Conservation (phyloP, 192 early-diverging fungal species). For the Coemansia sp. region DNA sequence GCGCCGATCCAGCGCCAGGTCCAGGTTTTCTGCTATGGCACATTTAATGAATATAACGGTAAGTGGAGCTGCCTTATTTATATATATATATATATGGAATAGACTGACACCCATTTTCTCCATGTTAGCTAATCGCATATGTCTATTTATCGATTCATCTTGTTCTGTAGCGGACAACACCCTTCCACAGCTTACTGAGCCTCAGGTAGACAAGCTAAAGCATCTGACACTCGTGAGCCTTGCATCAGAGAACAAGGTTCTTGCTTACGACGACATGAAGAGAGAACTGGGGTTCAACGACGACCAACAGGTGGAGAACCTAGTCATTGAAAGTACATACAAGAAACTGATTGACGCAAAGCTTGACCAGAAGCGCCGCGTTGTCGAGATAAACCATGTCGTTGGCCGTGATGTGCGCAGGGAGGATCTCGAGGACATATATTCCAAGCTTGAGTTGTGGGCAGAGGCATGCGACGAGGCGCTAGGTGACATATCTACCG, state of each 20-base stretch:
- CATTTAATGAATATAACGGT: constrained; percentile 34
- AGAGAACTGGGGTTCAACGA: constrained; percentile 27
- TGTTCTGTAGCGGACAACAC: constrained; percentile 5
- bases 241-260: constrained; percentile 27
- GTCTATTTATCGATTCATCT: neutral
- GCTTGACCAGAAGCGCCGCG: constrained; percentile 46
- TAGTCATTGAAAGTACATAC: constrained; percentile 49
- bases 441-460: constrained; percentile 29
- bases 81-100: neutral
- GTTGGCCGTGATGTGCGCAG: constrained; percentile 44
- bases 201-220: constrained; percentile 42
- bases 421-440: constrained; percentile 34
- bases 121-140: neutral
- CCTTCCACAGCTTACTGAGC: constrained; percentile 27
- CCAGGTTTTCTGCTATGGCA: constrained; percentile 39
- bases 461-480: constrained; percentile 28
- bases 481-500: constrained; percentile 11
- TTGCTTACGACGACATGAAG: constrained; percentile 34
- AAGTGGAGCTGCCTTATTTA: neutral
- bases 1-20: constrained; percentile 27
- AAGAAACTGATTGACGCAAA: constrained; percentile 39
- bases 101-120: no score
- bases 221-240: constrained; percentile 37
- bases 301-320: constrained; percentile 47
- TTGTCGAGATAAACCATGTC: constrained; percentile 43